phyloP scores from a whole-genome alignment of 441 rosid genomes.

The Jatropha multifida region DNA sequence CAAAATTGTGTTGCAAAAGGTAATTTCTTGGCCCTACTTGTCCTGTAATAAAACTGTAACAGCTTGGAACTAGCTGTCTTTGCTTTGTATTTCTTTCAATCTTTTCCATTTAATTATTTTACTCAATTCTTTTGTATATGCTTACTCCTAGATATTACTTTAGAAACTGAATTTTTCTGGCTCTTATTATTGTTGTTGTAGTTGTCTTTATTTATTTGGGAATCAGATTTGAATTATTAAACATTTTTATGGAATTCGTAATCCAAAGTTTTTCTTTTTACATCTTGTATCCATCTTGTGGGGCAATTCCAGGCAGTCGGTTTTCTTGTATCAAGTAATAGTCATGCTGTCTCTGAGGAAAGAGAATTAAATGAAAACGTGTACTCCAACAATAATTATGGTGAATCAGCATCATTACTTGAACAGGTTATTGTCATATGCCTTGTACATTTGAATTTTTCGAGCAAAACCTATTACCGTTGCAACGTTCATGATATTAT shows the following conservation, averaged over 20 bases:
- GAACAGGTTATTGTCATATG: constrained; percentile 63
- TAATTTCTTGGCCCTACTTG: constrained; percentile 30
- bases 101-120: constrained; percentile 9
- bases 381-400: constrained; percentile 47
- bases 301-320: constrained; percentile 64
- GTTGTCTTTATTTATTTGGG: background rate
- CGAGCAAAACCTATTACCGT: constrained; percentile 18
- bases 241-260: background rate
- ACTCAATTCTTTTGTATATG: background rate
- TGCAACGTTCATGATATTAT: constrained; percentile 26
- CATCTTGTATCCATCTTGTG: constrained; percentile 7
- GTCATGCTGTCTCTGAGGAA: constrained; percentile 63
- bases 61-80: background rate
- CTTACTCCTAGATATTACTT: background rate
- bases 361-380: constrained; percentile 80
- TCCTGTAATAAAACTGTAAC: constrained; percentile 1
- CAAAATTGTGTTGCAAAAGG: constrained; percentile 94
- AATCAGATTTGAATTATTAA: background rate
- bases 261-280: background rate
- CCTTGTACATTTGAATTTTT: constrained; percentile 23
- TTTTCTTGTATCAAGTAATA: constrained; percentile 78
- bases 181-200: background rate
- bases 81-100: background rate
- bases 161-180: background rate
- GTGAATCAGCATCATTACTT: constrained; percentile 66